Evolutionary conservation across 148 eudicot genomes (phyloP), one percentile per base, ranked within the genome.

Genomic region (Rhododendron molle): DNA sequence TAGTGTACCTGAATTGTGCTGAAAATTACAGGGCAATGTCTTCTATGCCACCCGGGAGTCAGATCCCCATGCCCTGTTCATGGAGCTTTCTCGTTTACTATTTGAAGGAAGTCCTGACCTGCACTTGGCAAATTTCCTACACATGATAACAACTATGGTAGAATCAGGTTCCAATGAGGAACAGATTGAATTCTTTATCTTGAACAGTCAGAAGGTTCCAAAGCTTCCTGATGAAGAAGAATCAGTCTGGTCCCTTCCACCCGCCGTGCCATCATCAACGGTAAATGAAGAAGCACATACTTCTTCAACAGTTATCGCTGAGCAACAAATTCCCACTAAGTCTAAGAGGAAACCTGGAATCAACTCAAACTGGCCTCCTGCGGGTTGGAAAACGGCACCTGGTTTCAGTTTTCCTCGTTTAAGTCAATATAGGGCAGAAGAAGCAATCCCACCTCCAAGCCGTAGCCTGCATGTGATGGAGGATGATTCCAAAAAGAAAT

Each of bases 331-430:
- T 50, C 80, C 88, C 43, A 76, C 46, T 15, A 86, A 80, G 65
- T 71, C 85, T 87, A 92, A 89, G 88, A 90, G 87, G 82, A 91
- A 54, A 62, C 47, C 87, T 23, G 87, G 81, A 76, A 73, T 46
- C 81, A 80, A 54, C 89, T 90, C 98, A 36, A 88, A 86, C 86
- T 96, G 99, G 98, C 98, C 98, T 32, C 97, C 98, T 83, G 92
- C 83, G 50, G 93, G 90, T 83, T 96, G 99, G 98, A 97, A 90
- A 90, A 92, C 93, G n/a, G 98, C 98, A 56, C 99, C 98, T 9
- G 94, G 98, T 80, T 93, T 92, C 85, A 72, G 56, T 79, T 81
- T 78, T 87, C 81, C 87, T 80, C 81, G 50, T 79, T 56, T 54
- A 36, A 79, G 60, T 83, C 85, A 85, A 32, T 76, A 73, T 13